Evolutionary conservation across 768 basidiomycete species (phyloP), one percentile per base, ranked within the genome.

Genomic region (Lanmaoa pseudosensibilis): DNA sequence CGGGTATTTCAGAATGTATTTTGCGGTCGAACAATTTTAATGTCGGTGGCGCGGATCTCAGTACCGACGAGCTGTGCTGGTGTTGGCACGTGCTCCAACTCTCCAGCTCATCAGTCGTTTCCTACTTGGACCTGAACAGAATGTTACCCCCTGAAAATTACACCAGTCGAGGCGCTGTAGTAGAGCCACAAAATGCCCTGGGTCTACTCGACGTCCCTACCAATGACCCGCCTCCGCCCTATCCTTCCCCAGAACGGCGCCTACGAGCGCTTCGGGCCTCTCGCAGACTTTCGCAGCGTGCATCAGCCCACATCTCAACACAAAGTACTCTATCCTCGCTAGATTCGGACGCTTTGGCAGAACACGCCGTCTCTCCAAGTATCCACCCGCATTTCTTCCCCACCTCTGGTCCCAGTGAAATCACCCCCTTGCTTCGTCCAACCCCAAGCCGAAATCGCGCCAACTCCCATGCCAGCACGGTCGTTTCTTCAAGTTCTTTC

Each of bases 211-310:
- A 63, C 19, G 43, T 41, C 1, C 46, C 63, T 2, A 52, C 55
- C 6, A 54, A 70, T 11, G 87, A 90, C 61, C 88, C 88, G 4
- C 88, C 88, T 11, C 88, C 88, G 0, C 88, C 88, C 2, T 90
- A 90, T 69, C 87, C 86, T 19, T 75, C 78, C 2, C 73, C 69
- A 34, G 68, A 78, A 56, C 75, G 83, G 21, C 79, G 81, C 37
- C 53, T 70, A 8, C 71, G 78, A 50, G 56, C 73, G 44, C 61
- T 66, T 50, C 73, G 73, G 25, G 46, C 62, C 46, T 58, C 61
- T 7, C 72, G 66, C 55, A 70, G 69, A 54, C 61, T 68, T 38
- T 38, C 71, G 50, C 70, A 73, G 48, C 65, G 73, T 59, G 39
- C 61, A 44, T 62, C 75, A 30, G 63, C 69, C 52, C 58, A 56